Percentiles rank a stretch among this genome's conserved stretches.
Conservation (phyloP, 441 rosid genomes). For the Melianthus villosus region DNA sequence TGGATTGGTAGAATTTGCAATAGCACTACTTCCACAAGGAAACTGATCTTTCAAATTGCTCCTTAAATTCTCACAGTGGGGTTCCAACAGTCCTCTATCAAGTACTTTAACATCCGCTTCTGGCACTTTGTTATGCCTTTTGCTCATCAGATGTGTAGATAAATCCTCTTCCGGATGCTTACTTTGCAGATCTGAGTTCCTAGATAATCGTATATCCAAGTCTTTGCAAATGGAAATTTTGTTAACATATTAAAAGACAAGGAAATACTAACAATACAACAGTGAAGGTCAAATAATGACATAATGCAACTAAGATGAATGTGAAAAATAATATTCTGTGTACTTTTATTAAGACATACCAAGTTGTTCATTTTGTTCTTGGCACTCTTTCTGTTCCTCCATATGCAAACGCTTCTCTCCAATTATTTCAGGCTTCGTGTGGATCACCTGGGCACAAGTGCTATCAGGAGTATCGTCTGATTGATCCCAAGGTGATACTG, state of each 20-base stretch:
- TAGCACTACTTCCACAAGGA: slow-evolving; percentile 4
- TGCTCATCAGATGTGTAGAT: slow-evolving; percentile 10
- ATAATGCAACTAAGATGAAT: background rate
- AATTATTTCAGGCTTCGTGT: slow-evolving; percentile 28
- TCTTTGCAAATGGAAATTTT: slow-evolving; percentile 9
- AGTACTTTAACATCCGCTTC: slow-evolving; percentile 14
- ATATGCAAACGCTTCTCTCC: slow-evolving; percentile 19
- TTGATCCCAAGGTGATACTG: slow-evolving; percentile 23
- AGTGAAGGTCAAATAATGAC: too few relatives aligned
- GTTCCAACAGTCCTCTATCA: slow-evolving; percentile 14
- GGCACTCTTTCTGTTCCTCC: slow-evolving; percentile 13
- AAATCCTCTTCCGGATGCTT: slow-evolving; percentile 13
- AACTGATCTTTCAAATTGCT: slow-evolving; percentile 14
- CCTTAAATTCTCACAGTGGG: slow-evolving; percentile 11
- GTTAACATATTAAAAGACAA: slow-evolving; percentile 1
- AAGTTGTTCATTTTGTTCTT: slow-evolving; percentile 18
- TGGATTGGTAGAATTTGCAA: slow-evolving; percentile 12
- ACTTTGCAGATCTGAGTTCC: slow-evolving; percentile 13
- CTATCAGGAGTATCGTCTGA: slow-evolving; percentile 41
- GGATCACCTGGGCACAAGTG: slow-evolving; percentile 48
- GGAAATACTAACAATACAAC: too few relatives aligned
- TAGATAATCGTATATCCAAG: slow-evolving; percentile 16
- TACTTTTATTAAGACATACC: slow-evolving; percentile 13
- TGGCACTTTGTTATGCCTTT: slow-evolving; percentile 9
- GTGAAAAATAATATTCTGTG: too few relatives aligned